Conservation (phyloP, 176 grass and related monocot species). For the Rhynchospora tenuis region DNA sequence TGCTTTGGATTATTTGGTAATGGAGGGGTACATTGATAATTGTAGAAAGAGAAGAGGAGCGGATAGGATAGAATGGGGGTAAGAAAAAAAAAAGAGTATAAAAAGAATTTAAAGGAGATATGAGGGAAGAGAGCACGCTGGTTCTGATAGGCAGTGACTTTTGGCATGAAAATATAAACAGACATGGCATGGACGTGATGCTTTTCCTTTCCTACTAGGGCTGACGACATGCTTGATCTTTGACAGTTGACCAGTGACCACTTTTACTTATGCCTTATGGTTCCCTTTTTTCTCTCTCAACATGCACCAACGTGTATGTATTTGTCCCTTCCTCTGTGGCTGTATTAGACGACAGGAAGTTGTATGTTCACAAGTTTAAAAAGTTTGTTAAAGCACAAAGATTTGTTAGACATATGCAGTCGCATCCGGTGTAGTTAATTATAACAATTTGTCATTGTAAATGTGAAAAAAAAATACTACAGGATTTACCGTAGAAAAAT, state of each 20-base stretch:
- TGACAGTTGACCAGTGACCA: background rate
- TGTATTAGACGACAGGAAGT: background rate
- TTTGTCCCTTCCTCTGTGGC: background rate
- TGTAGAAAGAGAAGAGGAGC: background rate
- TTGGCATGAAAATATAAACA: background rate
- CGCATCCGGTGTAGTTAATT: too few relatives aligned
- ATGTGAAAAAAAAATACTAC: too few relatives aligned
- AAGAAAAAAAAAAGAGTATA: background rate
- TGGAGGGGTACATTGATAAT: background rate
- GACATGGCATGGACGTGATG: background rate
- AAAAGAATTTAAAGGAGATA: background rate
- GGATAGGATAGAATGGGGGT: background rate
- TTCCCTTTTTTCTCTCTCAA: background rate
- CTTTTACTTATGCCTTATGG: background rate
- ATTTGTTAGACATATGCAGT: background rate
- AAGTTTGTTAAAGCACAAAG: background rate
- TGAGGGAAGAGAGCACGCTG: background rate
- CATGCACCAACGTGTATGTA: background rate
- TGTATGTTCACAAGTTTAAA: background rate
- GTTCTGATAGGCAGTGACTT: slow-evolving; percentile 2
- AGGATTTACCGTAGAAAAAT: too few relatives aligned
- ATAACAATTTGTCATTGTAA: too few relatives aligned
- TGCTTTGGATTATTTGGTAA: background rate
- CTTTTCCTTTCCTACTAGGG: background rate
- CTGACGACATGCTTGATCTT: slow-evolving; percentile 3